Evolutionary conservation across 2,329 filamentous ascomycete genomes (phyloP), one percentile per base, ranked within the genome.

Genomic region (Phaeosphaeria sp.): DNA sequence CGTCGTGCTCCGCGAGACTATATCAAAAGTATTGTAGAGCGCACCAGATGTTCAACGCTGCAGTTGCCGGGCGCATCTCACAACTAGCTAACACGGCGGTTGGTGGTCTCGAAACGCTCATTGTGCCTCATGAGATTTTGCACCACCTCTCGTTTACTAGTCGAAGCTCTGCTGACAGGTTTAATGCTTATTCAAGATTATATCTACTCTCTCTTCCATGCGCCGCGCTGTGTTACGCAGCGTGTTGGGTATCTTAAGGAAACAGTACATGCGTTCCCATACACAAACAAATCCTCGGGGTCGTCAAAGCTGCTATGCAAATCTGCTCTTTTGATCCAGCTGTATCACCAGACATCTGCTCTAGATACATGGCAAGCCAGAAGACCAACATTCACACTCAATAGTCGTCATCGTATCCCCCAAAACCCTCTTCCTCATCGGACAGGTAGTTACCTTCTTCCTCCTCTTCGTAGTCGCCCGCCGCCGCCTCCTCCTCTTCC

Each of bases 381-480:
- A 36, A 36, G 30, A 36, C 30, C 30, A 36, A 13, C 11, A 13
- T 13, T 36, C 30, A 30, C 30, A 36, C 18, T n/a, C 17, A 30
- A 36, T 65, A 72, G 40, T 71, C 65, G 30, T 73, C 63, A 25
- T 68, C 63, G 39, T 81, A 77, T 9, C 74, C 68, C 7, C 74
- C 69, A 33, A 74, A 74, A 36, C 79, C 78, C 52, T 77, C 75
- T 53, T 82, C 79, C 51, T 80, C 76, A 30, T 78, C 74, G 48
- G 79, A 75, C 61, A 78, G 69, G 22, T 80, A 79, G 50, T 79
- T 74, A 50, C 74, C 68, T 52, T 67, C 64, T 11, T 81, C 79
- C 60, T 80, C 75, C 17, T 78, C 74, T 33, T 80, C 78, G 60
- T 80, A 75, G 20, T 78, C 74, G 25, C 80, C 75, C 43, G 76